Base-by-base conservation (phyloP, 345 rosid genomes). In the Psidium guajava region DNA sequence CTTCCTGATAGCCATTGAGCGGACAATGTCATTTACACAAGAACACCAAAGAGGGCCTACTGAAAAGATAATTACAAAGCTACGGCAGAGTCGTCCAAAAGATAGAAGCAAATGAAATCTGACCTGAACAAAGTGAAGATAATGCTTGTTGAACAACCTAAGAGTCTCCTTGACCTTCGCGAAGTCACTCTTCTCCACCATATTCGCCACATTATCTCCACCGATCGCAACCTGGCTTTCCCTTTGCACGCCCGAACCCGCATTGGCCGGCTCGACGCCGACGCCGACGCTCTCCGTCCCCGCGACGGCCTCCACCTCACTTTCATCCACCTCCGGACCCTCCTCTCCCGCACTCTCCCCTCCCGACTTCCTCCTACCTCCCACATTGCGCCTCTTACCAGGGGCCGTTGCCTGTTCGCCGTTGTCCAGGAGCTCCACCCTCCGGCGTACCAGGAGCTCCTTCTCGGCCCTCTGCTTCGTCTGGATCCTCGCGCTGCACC, bases 111-210 rank as follows among this genome's bases (percentile, higher is more conserved):
- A 21, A 55, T 11, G 49, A 42, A 51, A 82, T 84, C 85, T 81
- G 21, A 96, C 98, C 98, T 96, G 97, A 27, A 96, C 95, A 85
- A 90, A 85, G 54, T 94, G 95, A 49, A 97, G 99, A 90, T 95
- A 96, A 6, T 93, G 91, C 85, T 92, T 94, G 94, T 97, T 96
- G 89, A 97, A 97, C 75, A 93, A 55, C 88, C 98, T 91, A 40
- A 95, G 25, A 40, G 96, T 93, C 81, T 90, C 94, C 84, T 89
- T 96, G 42, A 95, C 98, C 89, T 89, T 91, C 14, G 88, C 91
- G 84, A 89, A 87, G 51, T 90, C 94, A 75, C 95, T 92, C 86
- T 88, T 92, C 81, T 52, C 81, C 59, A 36, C 27, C 25, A 53
- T 50, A 36, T 83, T 51, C 25, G 32, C 73, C 56, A 20, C 51